Conservation (phyloP, 768 basidiomycete species). For the Lactarius deliciosus region DNA sequence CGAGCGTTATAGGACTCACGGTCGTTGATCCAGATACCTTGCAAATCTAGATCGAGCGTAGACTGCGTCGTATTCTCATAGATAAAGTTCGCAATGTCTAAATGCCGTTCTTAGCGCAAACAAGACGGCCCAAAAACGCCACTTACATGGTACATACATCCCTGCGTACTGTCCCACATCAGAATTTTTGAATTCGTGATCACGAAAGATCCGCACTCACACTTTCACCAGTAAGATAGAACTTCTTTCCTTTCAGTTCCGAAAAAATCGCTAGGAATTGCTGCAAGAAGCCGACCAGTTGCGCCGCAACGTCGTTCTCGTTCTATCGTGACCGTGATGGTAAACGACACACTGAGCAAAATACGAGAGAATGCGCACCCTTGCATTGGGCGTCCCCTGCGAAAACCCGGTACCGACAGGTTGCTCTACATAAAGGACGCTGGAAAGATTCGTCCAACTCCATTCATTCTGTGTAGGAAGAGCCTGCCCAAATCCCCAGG, state of each 20-base stretch:
- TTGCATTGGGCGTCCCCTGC: slow-evolving; percentile 62
- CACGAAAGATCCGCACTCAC: slow-evolving; percentile 43
- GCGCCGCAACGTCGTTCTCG: slow-evolving; percentile 56
- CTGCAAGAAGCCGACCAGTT: slow-evolving; percentile 60
- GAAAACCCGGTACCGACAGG: slow-evolving; percentile 81
- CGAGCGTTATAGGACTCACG: slow-evolving; percentile 44
- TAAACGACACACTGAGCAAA: neutral
- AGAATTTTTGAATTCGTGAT: neutral
- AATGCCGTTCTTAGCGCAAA: neutral
- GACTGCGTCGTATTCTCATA: slow-evolving; percentile 50
- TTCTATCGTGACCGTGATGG: slow-evolving; percentile 35
- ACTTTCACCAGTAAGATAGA: slow-evolving; percentile 74
- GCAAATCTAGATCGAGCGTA: slow-evolving; percentile 54
- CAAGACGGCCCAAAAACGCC: slow-evolving; percentile 33
- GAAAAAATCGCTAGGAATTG: slow-evolving; percentile 76
- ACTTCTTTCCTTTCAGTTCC: slow-evolving; percentile 69
- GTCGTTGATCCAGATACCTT: slow-evolving; percentile 73
- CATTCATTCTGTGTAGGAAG: slow-evolving; percentile 61
- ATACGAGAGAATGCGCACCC: slow-evolving; percentile 30
- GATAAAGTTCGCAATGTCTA: slow-evolving; percentile 76
- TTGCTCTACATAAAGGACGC: slow-evolving; percentile 73
- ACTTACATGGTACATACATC: slow-evolving; percentile 60
- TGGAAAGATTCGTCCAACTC: slow-evolving; percentile 81
- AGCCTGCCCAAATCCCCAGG: slow-evolving; percentile 64
- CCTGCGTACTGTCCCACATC: slow-evolving; percentile 63